These are phyloP conservation scores for Daldinia loculata DNA, from an alignment of 495 filamentous ascomycete species.

Conservation along the genomic window DNA sequence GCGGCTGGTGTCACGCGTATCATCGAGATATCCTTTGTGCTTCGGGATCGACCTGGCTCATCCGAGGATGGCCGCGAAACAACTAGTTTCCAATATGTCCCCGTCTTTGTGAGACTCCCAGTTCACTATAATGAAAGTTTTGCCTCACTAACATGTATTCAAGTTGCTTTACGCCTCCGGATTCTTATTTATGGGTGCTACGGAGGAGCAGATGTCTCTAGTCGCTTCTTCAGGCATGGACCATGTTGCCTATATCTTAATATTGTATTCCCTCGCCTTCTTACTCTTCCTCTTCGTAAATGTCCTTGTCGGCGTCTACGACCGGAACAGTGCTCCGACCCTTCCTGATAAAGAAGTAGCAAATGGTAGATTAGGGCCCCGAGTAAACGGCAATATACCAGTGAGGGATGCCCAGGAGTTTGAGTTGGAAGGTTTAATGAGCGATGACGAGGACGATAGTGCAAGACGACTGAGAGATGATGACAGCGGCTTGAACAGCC, in stretches of 20 bases:
- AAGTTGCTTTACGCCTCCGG: constrained; percentile 92
- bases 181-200: constrained; percentile 97
- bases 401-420: constrained; percentile 85
- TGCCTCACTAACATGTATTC: constrained; percentile 13
- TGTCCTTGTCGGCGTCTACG: constrained; percentile 84
- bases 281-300: constrained; percentile 89
- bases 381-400: constrained; percentile 67
- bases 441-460: constrained; percentile 73
- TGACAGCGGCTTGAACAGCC: constrained; percentile 48
- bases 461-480: constrained; percentile 37
- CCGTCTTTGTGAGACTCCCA: constrained; percentile 76
- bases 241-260: constrained; percentile 89
- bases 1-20: constrained; percentile 82
- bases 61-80: constrained; percentile 64
- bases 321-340: constrained; percentile 56
- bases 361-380: constrained; percentile 43
- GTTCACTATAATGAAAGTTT: not conserved
- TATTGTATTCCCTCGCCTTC: constrained; percentile 89
- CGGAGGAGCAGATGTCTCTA: constrained; percentile 91
- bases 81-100: constrained; percentile 92
- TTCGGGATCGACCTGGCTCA: constrained; percentile 72
- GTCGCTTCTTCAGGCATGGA: constrained; percentile 76
- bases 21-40: constrained; percentile 89
- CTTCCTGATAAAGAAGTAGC: constrained; percentile 42
- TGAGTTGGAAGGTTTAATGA: constrained; percentile 89